These are phyloP conservation scores for Malus orientalis DNA, from an alignment of 306 rosid genomes.

Conservation along the genomic window DNA sequence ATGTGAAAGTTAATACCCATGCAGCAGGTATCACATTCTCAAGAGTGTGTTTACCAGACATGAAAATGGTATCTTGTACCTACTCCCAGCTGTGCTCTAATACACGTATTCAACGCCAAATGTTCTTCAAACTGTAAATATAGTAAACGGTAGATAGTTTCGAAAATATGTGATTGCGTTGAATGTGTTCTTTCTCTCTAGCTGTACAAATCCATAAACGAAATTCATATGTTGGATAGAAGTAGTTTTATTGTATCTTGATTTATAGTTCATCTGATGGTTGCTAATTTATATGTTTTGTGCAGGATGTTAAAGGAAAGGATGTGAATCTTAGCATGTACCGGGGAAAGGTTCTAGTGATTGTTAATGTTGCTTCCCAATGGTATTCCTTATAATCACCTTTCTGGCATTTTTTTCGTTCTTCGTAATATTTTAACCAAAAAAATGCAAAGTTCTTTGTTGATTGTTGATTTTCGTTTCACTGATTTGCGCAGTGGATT, in stretches of 20 bases:
- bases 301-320: constrained; percentile 62
- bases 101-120: background rate
- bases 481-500: constrained; percentile 48
- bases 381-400: constrained; percentile 30
- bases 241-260: background rate
- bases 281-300: background rate
- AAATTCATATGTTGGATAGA: too few species aligned
- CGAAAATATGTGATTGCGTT: background rate
- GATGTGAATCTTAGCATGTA: constrained; percentile 50
- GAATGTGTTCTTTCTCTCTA: background rate
- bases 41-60: too few species aligned
- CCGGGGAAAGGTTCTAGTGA: constrained; percentile 60
- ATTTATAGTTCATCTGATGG: background rate
- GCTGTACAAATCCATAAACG: too few species aligned
- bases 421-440: background rate
- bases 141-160: background rate
- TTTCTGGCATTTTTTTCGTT: background rate
- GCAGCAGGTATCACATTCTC: too few species aligned
- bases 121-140: background rate
- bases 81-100: background rate
- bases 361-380: constrained; percentile 89
- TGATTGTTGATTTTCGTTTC: constrained; percentile 8
- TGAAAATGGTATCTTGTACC: too few species aligned
- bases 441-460: background rate
- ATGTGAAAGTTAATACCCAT: too few species aligned